A percentile compares a stretch with the other conserved stretches of the same genome.
Evolutionary conservation across 768 basidiomycete genomes (phyloP).

Genomic region (Asterophora lycoperdoides): DNA sequence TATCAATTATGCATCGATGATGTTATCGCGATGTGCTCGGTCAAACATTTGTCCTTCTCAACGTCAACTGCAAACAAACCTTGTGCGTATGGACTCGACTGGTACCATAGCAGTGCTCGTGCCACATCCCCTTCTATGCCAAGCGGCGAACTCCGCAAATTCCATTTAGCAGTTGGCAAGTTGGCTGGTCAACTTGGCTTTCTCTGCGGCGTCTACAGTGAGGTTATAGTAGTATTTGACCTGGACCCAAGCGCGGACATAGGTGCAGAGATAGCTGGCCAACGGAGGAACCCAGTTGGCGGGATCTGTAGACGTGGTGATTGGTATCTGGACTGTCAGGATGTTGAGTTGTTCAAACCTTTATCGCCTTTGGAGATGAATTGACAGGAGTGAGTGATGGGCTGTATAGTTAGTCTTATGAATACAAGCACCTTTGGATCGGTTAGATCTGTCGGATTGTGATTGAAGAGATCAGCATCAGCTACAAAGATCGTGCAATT

Average conservation of each 20-base stretch:
- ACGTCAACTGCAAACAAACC: no score
- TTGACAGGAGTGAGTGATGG: neutral
- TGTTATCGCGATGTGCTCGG: no score
- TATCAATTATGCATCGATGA: no score
- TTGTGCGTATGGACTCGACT: no score
- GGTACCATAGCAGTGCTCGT: no score
- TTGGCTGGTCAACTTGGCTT: constrained; percentile 40
- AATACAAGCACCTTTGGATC: constrained; percentile 33
- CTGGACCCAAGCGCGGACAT: constrained; percentile 49
- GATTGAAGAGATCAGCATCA: neutral
- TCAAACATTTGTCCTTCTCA: no score
- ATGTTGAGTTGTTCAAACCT: constrained; percentile 20
- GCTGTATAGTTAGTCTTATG: neutral
- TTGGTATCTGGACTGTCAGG: neutral
- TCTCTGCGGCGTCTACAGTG: constrained; percentile 47
- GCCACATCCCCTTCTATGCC: no score
- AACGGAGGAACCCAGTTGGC: constrained; percentile 50
- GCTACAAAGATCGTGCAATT: neutral
- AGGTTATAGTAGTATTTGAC: constrained; percentile 49
- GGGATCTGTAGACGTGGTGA: constrained; percentile 29
- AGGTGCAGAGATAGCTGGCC: constrained; percentile 46
- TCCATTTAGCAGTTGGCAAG: constrained; percentile 31
- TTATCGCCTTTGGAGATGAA: constrained; percentile 34
- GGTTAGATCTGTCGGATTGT: constrained; percentile 34
- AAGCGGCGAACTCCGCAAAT: no score